A percentile compares a stretch with the other conserved stretches of the same genome.
Conservation (phyloP, 345 rosid species). For the Anastatica hierochuntica region DNA sequence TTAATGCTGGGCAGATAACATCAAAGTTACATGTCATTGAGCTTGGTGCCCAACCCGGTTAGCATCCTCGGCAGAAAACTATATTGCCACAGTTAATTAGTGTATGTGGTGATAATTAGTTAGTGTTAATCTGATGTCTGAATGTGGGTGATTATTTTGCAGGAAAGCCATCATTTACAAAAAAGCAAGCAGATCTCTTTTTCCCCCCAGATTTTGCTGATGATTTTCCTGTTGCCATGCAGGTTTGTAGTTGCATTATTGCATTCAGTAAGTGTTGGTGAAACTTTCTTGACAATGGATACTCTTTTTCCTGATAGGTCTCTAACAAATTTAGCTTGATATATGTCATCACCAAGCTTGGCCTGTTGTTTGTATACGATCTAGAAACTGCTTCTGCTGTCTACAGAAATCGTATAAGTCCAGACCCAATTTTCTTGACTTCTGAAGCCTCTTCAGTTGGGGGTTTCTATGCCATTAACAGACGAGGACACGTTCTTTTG, state of each 20-base stretch:
- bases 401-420: constrained; percentile 93
- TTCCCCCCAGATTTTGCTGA: constrained; percentile 98
- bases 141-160: constrained; percentile 10
- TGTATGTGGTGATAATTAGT: background rate
- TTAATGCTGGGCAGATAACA: constrained; percentile 83
- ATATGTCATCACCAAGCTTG: constrained; percentile 91
- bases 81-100: background rate
- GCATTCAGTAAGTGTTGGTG: background rate
- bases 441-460: constrained; percentile 86
- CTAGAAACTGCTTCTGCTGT: constrained; percentile 96
- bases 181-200: constrained; percentile 97
- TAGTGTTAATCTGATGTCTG: background rate
- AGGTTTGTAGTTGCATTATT: constrained; percentile 38
- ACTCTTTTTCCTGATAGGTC: constrained; percentile 47
- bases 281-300: background rate
- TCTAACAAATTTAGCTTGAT: constrained; percentile 92
- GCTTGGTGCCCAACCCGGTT: constrained; percentile 98
- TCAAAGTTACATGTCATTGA: constrained; percentile 94
- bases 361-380: constrained; percentile 93
- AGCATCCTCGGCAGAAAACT: background rate
- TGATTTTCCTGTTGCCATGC: constrained; percentile 99
- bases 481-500: constrained; percentile 80
- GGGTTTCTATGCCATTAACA: constrained; percentile 88
- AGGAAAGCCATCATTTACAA: constrained; percentile 92
- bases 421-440: constrained; percentile 97